Evolutionary conservation across 371 early-diverging fungal species (phyloP), one percentile per base, ranked within the genome.

Genomic region (Umbelopsis sp.): DNA sequence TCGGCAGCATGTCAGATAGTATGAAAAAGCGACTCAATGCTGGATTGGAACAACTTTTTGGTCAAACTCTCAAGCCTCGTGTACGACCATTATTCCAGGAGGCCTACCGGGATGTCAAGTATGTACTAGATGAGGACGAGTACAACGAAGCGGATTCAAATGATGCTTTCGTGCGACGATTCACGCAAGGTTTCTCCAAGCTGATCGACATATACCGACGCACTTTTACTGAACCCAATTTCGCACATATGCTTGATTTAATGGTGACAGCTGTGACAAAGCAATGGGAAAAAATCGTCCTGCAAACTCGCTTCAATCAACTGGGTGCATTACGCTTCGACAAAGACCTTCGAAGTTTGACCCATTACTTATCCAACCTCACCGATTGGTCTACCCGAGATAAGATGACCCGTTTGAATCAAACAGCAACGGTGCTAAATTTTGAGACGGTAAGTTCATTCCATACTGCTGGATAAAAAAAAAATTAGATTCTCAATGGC

Each of bases 221-320:
- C n/a, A 80, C 86, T 0, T 82, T 90, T 65, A 91, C 95, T 0
- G 86, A 87, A 9, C 78, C 77, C 48, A 96, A 96, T 73, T 89
- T 85, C 66, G 83, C 80, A 51, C 83, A 86, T 5, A 77, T 87
- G 41, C 82, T 96, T 74, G 82, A 81, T 0, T 74, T 82, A 16
- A 69, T 90, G 1, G 71, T 94, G 22, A 89, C 91, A 32, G 81
- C 86, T 18, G 73, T 94, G 37, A 85, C 88, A 0, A 80, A 80
- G 38, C 94, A 95, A 69, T 95, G 94, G 95, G 96, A 97, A 73
- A 85, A 92, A 66, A 90, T 92, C 41, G 85, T 96, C n/a, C 84
- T 86, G 20, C 89, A 86, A 73, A 91, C 89, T n/a, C 90, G 91
- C 67, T 97, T 96, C 78, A 97, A 91, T 69, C 91, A 91, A 77